phyloP scores from a whole-genome alignment of 176 grass and related monocot species.

The Hsuehochloa calcarea region DNA sequence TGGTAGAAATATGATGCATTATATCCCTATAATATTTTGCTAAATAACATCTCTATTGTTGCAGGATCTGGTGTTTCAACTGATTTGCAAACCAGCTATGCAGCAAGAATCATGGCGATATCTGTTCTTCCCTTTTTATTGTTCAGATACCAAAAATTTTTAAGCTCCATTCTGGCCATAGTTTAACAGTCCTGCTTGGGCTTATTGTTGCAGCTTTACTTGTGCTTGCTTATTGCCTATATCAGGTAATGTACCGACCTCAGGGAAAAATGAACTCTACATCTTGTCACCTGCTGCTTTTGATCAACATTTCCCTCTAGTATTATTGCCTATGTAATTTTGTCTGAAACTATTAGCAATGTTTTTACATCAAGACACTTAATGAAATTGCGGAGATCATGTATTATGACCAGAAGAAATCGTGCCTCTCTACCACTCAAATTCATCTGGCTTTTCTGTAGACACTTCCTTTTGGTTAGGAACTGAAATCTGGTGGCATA shows the following conservation, averaged over 20 bases:
- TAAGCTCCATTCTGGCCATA: conserved; percentile 62
- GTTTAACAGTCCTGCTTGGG: conserved; percentile 58
- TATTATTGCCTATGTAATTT: not conserved
- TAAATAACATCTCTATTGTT: conserved; percentile 18
- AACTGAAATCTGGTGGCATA: not conserved
- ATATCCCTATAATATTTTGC: conserved; percentile 6
- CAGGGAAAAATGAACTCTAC: not conserved
- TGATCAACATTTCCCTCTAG: not conserved
- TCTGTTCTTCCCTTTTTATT: conserved; percentile 87
- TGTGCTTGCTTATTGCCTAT: conserved; percentile 76
- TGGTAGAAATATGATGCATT: not conserved
- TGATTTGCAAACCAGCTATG: conserved; percentile 74
- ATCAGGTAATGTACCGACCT: conserved; percentile 66
- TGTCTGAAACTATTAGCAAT: not conserved
- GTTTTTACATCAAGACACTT: not conserved
- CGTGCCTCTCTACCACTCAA: not conserved
- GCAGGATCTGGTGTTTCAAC: conserved; percentile 81
- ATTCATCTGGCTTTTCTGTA: not conserved
- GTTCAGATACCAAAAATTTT: conserved; percentile 79
- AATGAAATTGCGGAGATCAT: not conserved
- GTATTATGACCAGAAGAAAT: not conserved
- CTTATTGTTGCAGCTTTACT: conserved; percentile 57
- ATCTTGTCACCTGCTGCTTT: not conserved
- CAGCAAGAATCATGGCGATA: conserved; percentile 83
- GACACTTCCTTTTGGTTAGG: not conserved